These are phyloP conservation scores for Torulaspora globosa DNA, from an alignment of 1,139 yeast species.

Conservation along the genomic window DNA sequence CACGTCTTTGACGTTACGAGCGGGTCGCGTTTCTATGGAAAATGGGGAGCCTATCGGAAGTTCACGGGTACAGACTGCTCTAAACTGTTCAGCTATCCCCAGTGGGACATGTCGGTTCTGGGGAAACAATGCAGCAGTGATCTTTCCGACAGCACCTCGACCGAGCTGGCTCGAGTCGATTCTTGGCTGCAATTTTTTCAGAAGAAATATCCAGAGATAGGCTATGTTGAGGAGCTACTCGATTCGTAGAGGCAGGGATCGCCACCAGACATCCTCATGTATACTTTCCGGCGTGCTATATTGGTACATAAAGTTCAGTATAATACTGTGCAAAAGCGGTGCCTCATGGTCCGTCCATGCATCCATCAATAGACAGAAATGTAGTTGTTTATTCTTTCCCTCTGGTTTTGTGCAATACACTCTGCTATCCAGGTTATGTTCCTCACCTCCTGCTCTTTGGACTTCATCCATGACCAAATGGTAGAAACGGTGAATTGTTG, in stretches of 20 bases:
- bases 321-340: neutral
- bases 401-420: slow-evolving; percentile 87
- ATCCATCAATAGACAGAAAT: slow-evolving; percentile 56
- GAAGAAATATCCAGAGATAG: slow-evolving; percentile 25
- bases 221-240: slow-evolving; percentile 12
- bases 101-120: slow-evolving; percentile 22
- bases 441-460: slow-evolving; percentile 93
- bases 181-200: slow-evolving; percentile 22
- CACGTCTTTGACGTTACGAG: slow-evolving; percentile 28
- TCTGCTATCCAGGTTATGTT: slow-evolving; percentile 98
- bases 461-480: slow-evolving; percentile 94
- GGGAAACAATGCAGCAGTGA: slow-evolving; percentile 17
- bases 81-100: slow-evolving; percentile 19
- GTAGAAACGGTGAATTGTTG: slow-evolving; percentile 92
- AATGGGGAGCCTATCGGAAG: slow-evolving; percentile 25
- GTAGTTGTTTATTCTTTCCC: slow-evolving; percentile 73
- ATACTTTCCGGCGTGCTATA: neutral
- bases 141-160: slow-evolving; percentile 10
- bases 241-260: neutral
- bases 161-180: slow-evolving; percentile 18
- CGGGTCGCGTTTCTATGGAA: slow-evolving; percentile 24
- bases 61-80: slow-evolving; percentile 29
- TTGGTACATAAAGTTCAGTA: neutral
- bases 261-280: neutral
- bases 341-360: no score